Base-by-base conservation (phyloP, 2,329 filamentous ascomycete genomes). In the Setomelanomma holmii region DNA sequence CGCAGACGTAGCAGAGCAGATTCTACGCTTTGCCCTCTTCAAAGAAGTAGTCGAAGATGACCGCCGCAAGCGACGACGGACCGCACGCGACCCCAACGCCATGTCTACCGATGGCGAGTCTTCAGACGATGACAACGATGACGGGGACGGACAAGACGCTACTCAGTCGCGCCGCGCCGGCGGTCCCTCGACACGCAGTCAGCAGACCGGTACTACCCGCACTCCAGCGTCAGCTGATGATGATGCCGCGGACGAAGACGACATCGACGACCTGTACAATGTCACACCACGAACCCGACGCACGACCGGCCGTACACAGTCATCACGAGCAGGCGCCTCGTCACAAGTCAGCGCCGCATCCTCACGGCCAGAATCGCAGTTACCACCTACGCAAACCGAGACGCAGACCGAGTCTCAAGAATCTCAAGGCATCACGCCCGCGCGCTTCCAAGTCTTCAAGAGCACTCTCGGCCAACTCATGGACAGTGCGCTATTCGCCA, bases 1-100 rank as follows among this genome's bases (percentile, higher is more conserved):
- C 73, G 93, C 93, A 1, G 79, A 90, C 46, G 88, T 92, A 27
- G 95, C 95, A 8, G 93, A 99, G 73, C 84, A 86, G 7, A 96
- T 99, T 60, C 79, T 99, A 24, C 86, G 95, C 16, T 99, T 97
- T 69, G 96, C 95, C 2, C 83, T 99, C 30, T 99, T 99, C 84
- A 98, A 98, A 74, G 95, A 99, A 78, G 88, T 99, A 0, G 83
- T 96, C 3, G 83, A 86, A 61, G 82, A 85, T 59, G 88, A 92
- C 73, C 90, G 92, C 51, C 85, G 87, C 63, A 95, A 93, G 81
- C 89, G 95, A 76, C 86, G 93, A 65, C 88, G 91, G 75, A 88
- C 90, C 64, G 89, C 84, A 5, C 80, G 83, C 23, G 81, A 82
- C 27, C 79, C 83, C 14, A 84, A 83, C 43, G 77, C 75, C 12